These are phyloP conservation scores for Globisporangium solare DNA, from an alignment of 352 stramenopile species.

Conservation along the genomic window DNA sequence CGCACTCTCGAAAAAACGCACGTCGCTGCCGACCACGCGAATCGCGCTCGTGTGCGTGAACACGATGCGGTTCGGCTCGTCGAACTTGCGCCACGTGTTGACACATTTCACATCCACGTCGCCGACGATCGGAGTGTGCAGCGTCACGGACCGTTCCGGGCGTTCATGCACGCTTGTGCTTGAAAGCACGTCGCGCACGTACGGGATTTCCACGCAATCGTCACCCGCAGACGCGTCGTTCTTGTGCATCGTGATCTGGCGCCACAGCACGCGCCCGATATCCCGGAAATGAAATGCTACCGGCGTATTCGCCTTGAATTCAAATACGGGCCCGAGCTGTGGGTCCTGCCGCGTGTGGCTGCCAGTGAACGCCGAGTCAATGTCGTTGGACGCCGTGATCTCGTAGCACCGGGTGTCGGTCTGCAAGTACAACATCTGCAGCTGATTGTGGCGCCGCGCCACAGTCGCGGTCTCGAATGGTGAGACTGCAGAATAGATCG, in stretches of 20 bases:
- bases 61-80: neutral
- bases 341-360: neutral
- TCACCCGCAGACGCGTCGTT: neutral
- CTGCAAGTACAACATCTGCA: neutral
- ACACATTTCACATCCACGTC: neutral
- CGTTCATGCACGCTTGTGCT: neutral
- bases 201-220: neutral
- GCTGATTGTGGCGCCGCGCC: neutral
- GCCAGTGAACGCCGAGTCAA: neutral
- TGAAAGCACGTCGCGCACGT: neutral
- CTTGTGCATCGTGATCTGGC: neutral
- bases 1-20: neutral
- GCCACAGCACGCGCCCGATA: slow-evolving; percentile 1
- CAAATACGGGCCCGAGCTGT: slow-evolving; percentile 1
- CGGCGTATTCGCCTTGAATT: slow-evolving; percentile 7
- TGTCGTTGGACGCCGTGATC: neutral
- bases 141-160: neutral
- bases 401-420: slow-evolving; percentile 3
- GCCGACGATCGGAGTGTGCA: neutral
- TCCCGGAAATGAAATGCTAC: neutral
- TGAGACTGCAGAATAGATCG: neutral
- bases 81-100: neutral
- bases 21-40: neutral
- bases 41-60: neutral
- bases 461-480: neutral